Conservation (phyloP, 2,329 filamentous ascomycete species). For the Neonectria sp. region DNA sequence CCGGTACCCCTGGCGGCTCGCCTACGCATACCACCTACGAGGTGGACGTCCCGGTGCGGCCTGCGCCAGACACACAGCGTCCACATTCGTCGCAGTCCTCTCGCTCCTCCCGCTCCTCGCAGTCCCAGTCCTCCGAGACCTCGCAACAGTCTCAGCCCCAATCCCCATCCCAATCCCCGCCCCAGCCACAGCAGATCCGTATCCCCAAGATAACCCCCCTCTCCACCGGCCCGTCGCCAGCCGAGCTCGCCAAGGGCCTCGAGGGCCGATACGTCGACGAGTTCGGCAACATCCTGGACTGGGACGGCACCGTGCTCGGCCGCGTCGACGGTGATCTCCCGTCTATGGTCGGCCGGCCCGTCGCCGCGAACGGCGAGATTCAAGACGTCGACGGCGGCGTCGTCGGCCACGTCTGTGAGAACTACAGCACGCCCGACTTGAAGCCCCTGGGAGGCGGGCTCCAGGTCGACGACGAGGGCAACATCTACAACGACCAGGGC, state of each 20-base stretch:
- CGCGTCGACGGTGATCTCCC: slow-evolving; percentile 69
- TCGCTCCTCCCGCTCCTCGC: slow-evolving; percentile 18
- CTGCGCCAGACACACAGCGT: not conserved
- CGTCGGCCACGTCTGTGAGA: slow-evolving; percentile 79
- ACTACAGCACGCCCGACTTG: slow-evolving; percentile 66
- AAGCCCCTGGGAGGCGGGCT: slow-evolving; percentile 67
- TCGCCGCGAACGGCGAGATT: slow-evolving; percentile 63
- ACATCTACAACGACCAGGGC: slow-evolving; percentile 70
- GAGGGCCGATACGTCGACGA: slow-evolving; percentile 66
- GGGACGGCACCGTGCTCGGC: slow-evolving; percentile 65
- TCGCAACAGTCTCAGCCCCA: not conserved
- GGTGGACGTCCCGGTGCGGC: slow-evolving; percentile 44
- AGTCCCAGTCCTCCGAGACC: slow-evolving; percentile 15
- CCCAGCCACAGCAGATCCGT: slow-evolving; percentile 46
- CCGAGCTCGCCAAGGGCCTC: slow-evolving; percentile 58
- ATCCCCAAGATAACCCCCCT: slow-evolving; percentile 61
- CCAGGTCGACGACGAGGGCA: slow-evolving; percentile 70
- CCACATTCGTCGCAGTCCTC: not conserved
- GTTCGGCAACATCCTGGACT: slow-evolving; percentile 68
- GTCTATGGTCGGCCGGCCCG: slow-evolving; percentile 66
- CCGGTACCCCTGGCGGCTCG: slow-evolving; percentile 35
- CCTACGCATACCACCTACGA: slow-evolving; percentile 48
- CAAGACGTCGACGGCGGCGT: slow-evolving; percentile 87
- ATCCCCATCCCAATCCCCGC: slow-evolving; percentile 3
- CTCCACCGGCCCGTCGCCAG: slow-evolving; percentile 50